Evolutionary conservation across 2,329 filamentous ascomycete genomes (phyloP).

Genomic region (Penicillium sp.): DNA sequence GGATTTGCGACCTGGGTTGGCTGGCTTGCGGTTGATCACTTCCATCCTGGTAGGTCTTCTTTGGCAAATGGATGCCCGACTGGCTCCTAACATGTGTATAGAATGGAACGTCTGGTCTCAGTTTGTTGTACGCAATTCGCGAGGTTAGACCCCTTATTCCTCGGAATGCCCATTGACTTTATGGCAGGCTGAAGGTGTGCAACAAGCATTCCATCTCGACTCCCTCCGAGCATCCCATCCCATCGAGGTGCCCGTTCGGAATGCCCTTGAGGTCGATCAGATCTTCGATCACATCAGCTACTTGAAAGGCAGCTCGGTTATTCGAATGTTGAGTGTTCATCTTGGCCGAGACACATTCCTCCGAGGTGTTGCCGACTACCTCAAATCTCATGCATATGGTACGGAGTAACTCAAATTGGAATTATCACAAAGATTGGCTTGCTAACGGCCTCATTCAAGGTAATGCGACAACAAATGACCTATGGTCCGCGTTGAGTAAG

Average conservation of each 20-base stretch:
- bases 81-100: slow-evolving; percentile 28
- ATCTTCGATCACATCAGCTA: slow-evolving; percentile 98
- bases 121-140: slow-evolving; percentile 66
- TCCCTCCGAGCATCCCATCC: slow-evolving; percentile 87
- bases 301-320: slow-evolving; percentile 89
- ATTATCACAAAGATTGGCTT: not conserved
- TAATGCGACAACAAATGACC: slow-evolving; percentile 82
- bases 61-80: not conserved
- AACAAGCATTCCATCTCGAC: slow-evolving; percentile 85
- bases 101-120: slow-evolving; percentile 98
- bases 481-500: slow-evolving; percentile 83
- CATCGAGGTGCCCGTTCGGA: slow-evolving; percentile 89
- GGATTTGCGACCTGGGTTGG: slow-evolving; percentile 98
- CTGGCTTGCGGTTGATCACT: slow-evolving; percentile 83
- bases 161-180: slow-evolving; percentile 35
- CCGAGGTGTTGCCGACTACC: slow-evolving; percentile 80
- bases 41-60: slow-evolving; percentile 62
- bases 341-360: slow-evolving; percentile 84
- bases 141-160: slow-evolving; percentile 44
- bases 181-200: slow-evolving; percentile 73
- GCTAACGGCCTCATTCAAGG: slow-evolving; percentile 26
- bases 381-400: slow-evolving; percentile 80
- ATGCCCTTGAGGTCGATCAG: slow-evolving; percentile 93
- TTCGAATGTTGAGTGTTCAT: slow-evolving; percentile 91
- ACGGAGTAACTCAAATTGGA: slow-evolving; percentile 27